Evolutionary conservation across 2,329 filamentous ascomycete genomes (phyloP).

Genomic region (Penicillium sclerotigenum): DNA sequence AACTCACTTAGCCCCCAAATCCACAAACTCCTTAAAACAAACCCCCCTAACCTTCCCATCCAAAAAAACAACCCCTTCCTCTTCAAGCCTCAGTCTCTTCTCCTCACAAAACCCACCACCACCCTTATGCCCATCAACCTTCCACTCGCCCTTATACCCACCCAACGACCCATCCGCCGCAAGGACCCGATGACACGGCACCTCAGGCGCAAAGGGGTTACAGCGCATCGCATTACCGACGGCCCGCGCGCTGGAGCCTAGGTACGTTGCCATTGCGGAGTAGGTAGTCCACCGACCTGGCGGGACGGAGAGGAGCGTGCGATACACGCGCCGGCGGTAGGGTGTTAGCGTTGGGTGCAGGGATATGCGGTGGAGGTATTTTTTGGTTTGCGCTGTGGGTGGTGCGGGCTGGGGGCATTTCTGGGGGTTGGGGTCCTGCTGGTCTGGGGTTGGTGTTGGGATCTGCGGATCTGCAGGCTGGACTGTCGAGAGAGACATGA

Average conservation of each 20-base stretch:
- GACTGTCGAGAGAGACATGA: background rate
- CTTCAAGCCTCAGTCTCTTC: constrained; percentile 35
- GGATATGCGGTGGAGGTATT: constrained; percentile 42
- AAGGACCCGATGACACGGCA: constrained; percentile 79
- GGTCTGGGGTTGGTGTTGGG: background rate
- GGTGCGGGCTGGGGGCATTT: background rate
- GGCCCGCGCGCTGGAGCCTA: constrained; percentile 69
- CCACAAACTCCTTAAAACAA: constrained; percentile 35
- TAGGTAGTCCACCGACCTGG: constrained; percentile 74
- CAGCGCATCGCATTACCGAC: constrained; percentile 71
- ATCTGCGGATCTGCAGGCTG: background rate
- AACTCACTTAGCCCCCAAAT: constrained; percentile 21
- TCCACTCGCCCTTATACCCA: constrained; percentile 52
- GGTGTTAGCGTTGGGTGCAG: constrained; percentile 48
- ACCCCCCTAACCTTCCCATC: constrained; percentile 27
- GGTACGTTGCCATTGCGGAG: constrained; percentile 63
- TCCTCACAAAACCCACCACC: constrained; percentile 33
- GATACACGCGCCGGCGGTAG: constrained; percentile 59
- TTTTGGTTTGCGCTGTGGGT: constrained; percentile 14
- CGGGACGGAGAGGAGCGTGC: constrained; percentile 73
- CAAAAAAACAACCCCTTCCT: constrained; percentile 38
- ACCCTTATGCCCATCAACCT: constrained; percentile 42
- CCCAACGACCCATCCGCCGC: constrained; percentile 63
- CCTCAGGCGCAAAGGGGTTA: constrained; percentile 78
- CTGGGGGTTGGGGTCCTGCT: background rate